Evolutionary conservation across 768 basidiomycete genomes (phyloP).

Genomic region (Cyclocybe cylindracea): DNA sequence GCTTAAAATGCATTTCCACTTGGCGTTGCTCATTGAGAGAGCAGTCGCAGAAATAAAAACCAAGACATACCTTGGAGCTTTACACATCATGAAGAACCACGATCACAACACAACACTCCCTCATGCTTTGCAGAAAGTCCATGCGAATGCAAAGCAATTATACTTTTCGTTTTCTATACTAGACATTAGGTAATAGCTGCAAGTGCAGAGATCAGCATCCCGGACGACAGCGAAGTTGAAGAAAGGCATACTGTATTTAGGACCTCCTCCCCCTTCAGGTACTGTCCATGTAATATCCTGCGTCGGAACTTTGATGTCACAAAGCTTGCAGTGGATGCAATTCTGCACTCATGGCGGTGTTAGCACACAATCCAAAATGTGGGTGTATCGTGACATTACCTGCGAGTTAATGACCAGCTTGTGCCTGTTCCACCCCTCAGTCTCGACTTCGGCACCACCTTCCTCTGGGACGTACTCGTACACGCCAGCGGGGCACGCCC

Average conservation of each 20-base stretch:
- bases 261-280: slow-evolving; percentile 95
- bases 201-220: too few species aligned
- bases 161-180: too few species aligned
- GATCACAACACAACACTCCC: too few species aligned
- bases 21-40: too few species aligned
- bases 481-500: slow-evolving; percentile 92
- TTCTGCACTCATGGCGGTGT: slow-evolving; percentile 50
- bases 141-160: too few species aligned
- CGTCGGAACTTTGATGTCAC: slow-evolving; percentile 94
- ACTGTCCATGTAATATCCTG: slow-evolving; percentile 98
- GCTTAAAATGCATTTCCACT: too few species aligned
- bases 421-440: slow-evolving; percentile 74
- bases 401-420: slow-evolving; percentile 97
- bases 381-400: slow-evolving; percentile 38
- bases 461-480: slow-evolving; percentile 87
- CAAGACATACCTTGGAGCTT: too few species aligned
- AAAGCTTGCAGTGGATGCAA: slow-evolving; percentile 93
- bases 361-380: neutral
- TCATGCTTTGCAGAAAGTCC: too few species aligned
- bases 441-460: slow-evolving; percentile 23
- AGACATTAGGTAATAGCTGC: too few species aligned
- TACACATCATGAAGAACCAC: too few species aligned
- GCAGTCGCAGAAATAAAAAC: too few species aligned
- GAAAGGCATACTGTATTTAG: slow-evolving; percentile 76
- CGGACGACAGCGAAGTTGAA: neutral